These are phyloP conservation scores for Lactarius evosmus DNA, from an alignment of 768 basidiomycete species.

Conservation along the genomic window DNA sequence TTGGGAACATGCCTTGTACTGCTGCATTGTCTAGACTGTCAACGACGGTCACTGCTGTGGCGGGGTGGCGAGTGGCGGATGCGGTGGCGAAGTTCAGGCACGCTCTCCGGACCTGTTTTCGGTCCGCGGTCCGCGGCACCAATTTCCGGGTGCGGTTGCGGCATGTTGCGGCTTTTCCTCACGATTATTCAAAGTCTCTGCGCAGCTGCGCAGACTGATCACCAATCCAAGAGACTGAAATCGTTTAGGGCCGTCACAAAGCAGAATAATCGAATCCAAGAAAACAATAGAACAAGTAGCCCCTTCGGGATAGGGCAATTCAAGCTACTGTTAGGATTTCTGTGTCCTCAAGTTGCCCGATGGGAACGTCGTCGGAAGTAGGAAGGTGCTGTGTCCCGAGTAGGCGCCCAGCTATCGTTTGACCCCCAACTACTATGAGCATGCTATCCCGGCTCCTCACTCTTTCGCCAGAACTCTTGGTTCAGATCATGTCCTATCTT, in stretches of 20 bases:
- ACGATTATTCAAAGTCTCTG: not conserved
- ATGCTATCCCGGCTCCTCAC: conserved; percentile 14
- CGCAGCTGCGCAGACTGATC: not conserved
- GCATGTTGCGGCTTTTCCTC: not conserved
- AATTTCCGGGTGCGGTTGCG: not conserved
- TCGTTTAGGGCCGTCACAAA: not conserved
- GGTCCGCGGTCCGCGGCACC: not conserved
- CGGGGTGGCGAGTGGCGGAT: not conserved
- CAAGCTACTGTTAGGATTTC: not conserved
- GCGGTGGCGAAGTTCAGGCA: not conserved
- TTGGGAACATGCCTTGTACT: not conserved
- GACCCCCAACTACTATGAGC: conserved; percentile 9
- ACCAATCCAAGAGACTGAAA: not conserved
- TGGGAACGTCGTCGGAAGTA: conserved; percentile 2
- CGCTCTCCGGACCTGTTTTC: not conserved
- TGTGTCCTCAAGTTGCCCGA: not conserved
- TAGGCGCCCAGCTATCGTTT: conserved; percentile 11
- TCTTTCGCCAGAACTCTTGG: conserved; percentile 23
- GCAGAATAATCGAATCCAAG: not conserved
- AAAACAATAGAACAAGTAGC: not conserved
- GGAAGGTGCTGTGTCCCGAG: conserved; percentile 1
- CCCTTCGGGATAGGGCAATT: not conserved
- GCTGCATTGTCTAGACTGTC: not conserved
- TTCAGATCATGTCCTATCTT: conserved; percentile 25
- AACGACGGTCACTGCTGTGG: not conserved